These are phyloP conservation scores for Colletotrichum navitas DNA, from an alignment of 2,329 filamentous ascomycete genomes.

Conservation along the genomic window DNA sequence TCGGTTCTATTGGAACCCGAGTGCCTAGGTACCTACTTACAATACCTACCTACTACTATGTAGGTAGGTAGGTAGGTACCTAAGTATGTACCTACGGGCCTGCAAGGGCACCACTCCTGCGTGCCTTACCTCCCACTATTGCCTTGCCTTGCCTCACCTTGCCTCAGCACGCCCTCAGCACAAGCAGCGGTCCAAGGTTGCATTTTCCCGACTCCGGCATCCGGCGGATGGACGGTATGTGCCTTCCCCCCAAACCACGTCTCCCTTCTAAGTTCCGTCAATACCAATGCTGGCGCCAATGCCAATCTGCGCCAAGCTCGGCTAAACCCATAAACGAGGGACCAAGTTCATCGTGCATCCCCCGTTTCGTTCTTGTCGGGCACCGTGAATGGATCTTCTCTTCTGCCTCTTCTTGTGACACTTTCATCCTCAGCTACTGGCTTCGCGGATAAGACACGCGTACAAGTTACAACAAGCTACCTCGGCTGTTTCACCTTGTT, in stretches of 20 bases:
- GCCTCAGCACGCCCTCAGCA: background rate
- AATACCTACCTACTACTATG: too few species aligned
- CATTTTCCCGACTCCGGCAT: constrained; percentile 38
- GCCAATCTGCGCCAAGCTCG: constrained; percentile 32
- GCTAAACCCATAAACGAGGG: constrained; percentile 22
- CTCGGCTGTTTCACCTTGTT: constrained; percentile 38
- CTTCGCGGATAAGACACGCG: constrained; percentile 2
- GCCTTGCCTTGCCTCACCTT: background rate
- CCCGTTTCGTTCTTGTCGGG: constrained; percentile 20
- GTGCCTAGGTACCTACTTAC: too few species aligned
- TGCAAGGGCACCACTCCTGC: constrained; percentile 27
- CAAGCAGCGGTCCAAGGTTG: constrained; percentile 33
- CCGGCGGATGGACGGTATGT: constrained; percentile 21
- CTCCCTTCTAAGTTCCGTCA: constrained; percentile 18
- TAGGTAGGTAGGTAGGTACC: too few species aligned
- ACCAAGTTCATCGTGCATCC: constrained; percentile 26
- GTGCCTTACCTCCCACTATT: constrained; percentile 30
- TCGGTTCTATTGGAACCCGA: too few species aligned
- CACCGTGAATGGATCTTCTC: constrained; percentile 27
- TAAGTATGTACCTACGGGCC: background rate
- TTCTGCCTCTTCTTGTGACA: constrained; percentile 4
- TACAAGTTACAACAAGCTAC: constrained; percentile 16
- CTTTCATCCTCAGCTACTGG: constrained; percentile 1
- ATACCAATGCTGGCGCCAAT: constrained; percentile 3
- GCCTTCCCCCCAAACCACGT: constrained; percentile 18